A percentile compares a stretch with the other conserved stretches of the same genome.
Conservation (phyloP, 1,284 basidiomycete genomes). For the Sanghuangporus weigelae region DNA sequence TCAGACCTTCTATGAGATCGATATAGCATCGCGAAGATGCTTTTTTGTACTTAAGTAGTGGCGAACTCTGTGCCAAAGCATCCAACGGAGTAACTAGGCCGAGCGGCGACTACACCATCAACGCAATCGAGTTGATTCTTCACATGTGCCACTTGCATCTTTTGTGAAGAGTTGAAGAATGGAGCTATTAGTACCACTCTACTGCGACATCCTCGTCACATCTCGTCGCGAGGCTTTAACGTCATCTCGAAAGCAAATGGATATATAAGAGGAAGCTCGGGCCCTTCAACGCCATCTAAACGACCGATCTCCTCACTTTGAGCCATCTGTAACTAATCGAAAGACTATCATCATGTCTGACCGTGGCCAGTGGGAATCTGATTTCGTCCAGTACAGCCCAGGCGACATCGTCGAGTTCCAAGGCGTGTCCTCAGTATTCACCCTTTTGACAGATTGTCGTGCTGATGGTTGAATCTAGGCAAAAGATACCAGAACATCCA, state of each 20-base stretch:
- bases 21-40: background rate
- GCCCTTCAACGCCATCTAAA: background rate
- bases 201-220: background rate
- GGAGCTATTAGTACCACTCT: background rate
- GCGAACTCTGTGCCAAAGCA: background rate
- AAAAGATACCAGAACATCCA: constrained; percentile 64
- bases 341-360: constrained; percentile 35
- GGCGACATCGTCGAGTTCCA: constrained; percentile 55
- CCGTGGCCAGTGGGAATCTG: constrained; percentile 50
- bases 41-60: background rate
- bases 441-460: background rate
- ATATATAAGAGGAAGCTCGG: background rate
- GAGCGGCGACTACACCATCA: background rate
- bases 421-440: constrained; percentile 31
- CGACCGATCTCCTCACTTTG: background rate
- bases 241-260: background rate
- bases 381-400: constrained; percentile 46
- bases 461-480: constrained; percentile 32
- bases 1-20: background rate
- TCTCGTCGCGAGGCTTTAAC: background rate
- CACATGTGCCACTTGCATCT: background rate
- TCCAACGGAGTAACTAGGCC: background rate
- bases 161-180: background rate
- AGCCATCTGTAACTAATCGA: background rate
- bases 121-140: background rate